Evolutionary conservation across 2,329 filamentous ascomycete species (phyloP).

Genomic region (Alternaria novae-zelandiae): DNA sequence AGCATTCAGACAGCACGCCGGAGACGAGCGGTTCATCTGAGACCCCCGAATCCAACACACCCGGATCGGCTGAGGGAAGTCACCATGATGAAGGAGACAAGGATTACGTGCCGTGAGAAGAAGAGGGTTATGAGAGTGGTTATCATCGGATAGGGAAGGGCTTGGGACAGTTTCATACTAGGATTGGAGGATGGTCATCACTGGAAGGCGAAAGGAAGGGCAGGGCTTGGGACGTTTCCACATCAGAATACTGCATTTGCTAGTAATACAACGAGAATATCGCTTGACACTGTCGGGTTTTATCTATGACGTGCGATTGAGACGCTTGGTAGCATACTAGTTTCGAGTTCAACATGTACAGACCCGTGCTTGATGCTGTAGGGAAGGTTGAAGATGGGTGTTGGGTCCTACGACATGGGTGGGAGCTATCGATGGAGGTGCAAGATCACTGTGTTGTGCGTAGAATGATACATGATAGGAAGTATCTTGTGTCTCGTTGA

Average conservation of each 20-base stretch:
- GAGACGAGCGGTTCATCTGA: neutral
- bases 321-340: no score
- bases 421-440: no score
- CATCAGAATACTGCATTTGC: neutral
- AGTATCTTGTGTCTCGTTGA: no score
- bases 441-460: neutral
- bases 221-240: neutral
- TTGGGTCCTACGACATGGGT: no score
- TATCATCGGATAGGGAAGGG: neutral
- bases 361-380: no score
- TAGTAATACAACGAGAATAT: neutral
- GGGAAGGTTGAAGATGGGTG: no score
- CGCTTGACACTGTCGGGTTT: accelerated
- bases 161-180: neutral
- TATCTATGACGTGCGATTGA: no score
- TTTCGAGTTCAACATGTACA: no score
- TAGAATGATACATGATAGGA: no score
- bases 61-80: neutral
- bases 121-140: neutral
- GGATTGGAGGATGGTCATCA: neutral
- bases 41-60: neutral
- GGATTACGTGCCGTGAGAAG: neutral
- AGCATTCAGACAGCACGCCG: neutral
- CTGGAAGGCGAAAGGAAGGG: neutral
- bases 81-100: neutral